Percentiles rank a stretch among this genome's conserved stretches.
Conservation (phyloP, 1,284 basidiomycete species). For the Grifola frondosa region DNA sequence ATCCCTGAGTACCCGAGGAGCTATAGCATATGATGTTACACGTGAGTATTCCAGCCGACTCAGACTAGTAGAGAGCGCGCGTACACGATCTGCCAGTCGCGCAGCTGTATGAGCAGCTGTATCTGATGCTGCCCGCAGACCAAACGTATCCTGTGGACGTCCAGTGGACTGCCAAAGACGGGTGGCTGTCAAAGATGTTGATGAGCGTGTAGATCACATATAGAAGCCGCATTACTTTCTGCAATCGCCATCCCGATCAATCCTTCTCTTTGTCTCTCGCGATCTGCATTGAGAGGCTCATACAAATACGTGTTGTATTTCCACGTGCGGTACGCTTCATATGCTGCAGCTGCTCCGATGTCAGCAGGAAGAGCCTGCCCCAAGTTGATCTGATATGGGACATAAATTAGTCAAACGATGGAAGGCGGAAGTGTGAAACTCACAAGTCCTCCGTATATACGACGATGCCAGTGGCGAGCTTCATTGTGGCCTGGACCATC, state of each 20-base stretch:
- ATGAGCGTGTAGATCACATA: background rate
- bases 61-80: background rate
- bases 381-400: constrained; percentile 35
- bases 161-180: constrained; percentile 21
- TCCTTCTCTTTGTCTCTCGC: constrained; percentile 56
- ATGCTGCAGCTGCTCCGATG: constrained; percentile 68
- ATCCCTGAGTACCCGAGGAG: constrained; percentile 8
- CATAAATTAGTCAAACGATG: constrained; percentile 1
- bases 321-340: constrained; percentile 67
- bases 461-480: constrained; percentile 56
- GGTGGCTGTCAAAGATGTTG: constrained; percentile 1
- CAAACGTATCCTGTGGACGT: constrained; percentile 16
- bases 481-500: constrained; percentile 50
- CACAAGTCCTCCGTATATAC: constrained; percentile 58
- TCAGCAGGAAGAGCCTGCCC: constrained; percentile 45
- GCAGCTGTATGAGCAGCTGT: constrained; percentile 16
- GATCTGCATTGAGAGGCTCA: constrained; percentile 51
- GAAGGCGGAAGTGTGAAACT: constrained; percentile 17
- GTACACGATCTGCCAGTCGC: constrained; percentile 11
- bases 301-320: constrained; percentile 51
- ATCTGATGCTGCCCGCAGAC: constrained; percentile 19
- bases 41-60: background rate
- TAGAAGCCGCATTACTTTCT: constrained; percentile 45
- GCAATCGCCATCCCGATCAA: constrained; percentile 61
- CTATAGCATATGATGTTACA: background rate